These are phyloP conservation scores for Polygonum maritimum DNA, from an alignment of 148 eudicot genomes.

Conservation along the genomic window DNA sequence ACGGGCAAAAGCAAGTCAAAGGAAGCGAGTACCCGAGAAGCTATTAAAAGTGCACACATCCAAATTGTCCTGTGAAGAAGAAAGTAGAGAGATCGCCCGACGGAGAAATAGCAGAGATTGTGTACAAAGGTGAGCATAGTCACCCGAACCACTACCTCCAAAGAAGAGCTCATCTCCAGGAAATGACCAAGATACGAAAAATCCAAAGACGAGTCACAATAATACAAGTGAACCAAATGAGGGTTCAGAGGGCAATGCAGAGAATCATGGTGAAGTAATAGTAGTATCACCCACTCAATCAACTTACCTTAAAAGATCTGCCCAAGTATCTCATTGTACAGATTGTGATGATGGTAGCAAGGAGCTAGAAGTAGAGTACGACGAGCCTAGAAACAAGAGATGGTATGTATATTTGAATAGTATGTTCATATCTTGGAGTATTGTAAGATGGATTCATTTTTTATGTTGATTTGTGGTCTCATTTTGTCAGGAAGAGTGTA, in stretches of 20 bases:
- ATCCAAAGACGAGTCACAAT: slow-evolving; percentile 16
- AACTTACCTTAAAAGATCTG: slow-evolving; percentile 5
- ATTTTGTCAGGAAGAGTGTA: slow-evolving; percentile 36
- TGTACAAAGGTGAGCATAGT: slow-evolving; percentile 86
- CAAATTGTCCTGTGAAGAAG: slow-evolving; percentile 70
- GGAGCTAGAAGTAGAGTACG: slow-evolving; percentile 29
- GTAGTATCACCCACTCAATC: slow-evolving; percentile 15
- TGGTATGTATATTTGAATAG: slow-evolving; percentile 30
- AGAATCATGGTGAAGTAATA: slow-evolving; percentile 16
- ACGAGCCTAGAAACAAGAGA: slow-evolving; percentile 56
- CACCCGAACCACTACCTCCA: slow-evolving; percentile 59
- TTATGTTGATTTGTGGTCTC: background rate
- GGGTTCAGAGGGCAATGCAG: slow-evolving; percentile 20
- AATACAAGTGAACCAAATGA: slow-evolving; percentile 19
- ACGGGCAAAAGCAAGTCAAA: slow-evolving; percentile 96
- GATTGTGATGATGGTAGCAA: slow-evolving; percentile 31
- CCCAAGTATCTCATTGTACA: slow-evolving; percentile 14
- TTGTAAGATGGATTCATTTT: background rate
- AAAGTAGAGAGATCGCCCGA: slow-evolving; percentile 70
- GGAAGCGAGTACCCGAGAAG: slow-evolving; percentile 90
- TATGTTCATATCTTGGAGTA: background rate
- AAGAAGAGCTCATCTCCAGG: slow-evolving; percentile 24
- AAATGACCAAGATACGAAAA: slow-evolving; percentile 20
- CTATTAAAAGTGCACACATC: slow-evolving; percentile 80
- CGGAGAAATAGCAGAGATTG: slow-evolving; percentile 78